A percentile compares a stretch with the other conserved stretches of the same genome.
phyloP scores from a whole-genome alignment of 306 rosid species.

The Ceratonia siliqua region DNA sequence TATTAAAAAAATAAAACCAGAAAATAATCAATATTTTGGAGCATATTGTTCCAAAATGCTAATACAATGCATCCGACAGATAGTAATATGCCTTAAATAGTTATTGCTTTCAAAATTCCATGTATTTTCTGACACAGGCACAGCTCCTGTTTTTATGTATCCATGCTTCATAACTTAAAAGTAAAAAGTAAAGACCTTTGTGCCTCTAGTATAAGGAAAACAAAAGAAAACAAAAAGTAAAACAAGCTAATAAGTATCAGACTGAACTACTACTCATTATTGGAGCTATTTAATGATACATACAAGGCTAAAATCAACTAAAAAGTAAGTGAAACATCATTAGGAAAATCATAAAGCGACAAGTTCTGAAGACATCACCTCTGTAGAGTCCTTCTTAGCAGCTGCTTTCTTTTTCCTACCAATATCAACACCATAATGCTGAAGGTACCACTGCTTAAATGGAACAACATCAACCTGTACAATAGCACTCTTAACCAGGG shows the following conservation, averaged over 20 bases:
- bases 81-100: neutral
- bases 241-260: neutral
- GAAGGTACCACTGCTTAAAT: conserved; percentile 66
- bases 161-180: too few species aligned
- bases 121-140: neutral
- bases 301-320: neutral
- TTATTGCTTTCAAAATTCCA: neutral
- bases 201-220: too few species aligned
- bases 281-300: neutral
- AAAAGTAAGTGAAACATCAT: neutral
- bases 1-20: too few species aligned
- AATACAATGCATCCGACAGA: neutral
- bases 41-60: neutral
- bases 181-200: neutral
- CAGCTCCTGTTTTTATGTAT: too few species aligned
- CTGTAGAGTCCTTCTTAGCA: conserved; percentile 47
- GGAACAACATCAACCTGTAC: conserved; percentile 68
- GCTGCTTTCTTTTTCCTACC: conserved; percentile 54
- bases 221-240: neutral
- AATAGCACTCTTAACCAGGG: conserved; percentile 58
- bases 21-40: neutral
- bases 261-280: neutral
- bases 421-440: conserved; percentile 61
- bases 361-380: conserved; percentile 31
- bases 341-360: neutral